Percentiles rank a stretch among this genome's conserved stretches.
phyloP scores from a whole-genome alignment of 805 yeast genomes.

The Brettanomyces anomalus region DNA sequence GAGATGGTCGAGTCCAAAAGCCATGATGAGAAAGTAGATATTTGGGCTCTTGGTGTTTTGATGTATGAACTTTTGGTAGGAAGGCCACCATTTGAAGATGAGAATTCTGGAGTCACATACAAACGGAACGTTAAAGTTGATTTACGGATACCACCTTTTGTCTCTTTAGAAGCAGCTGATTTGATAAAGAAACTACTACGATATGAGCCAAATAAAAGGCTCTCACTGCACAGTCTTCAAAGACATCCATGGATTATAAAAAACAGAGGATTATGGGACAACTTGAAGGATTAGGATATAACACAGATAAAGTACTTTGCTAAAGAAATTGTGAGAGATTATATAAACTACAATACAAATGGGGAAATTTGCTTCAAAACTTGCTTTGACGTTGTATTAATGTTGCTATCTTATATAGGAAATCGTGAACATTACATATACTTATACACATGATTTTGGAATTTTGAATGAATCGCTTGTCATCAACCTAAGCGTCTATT shows the following conservation, averaged over 20 bases:
- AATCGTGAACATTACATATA: no score
- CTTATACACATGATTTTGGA: background rate
- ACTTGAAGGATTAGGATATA: background rate
- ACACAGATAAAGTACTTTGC: background rate
- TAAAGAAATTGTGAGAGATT: no score
- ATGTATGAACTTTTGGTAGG: conserved; percentile 85
- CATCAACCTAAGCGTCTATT: conserved; percentile 28
- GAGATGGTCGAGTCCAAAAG: conserved; percentile 83
- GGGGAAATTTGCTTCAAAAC: no score
- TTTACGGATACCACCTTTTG: conserved; percentile 58
- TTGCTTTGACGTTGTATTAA: no score
- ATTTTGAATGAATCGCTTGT: background rate
- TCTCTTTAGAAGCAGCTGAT: conserved; percentile 70
- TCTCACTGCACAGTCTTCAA: conserved; percentile 50
- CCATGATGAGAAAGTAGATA: conserved; percentile 72
- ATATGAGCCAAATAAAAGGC: conserved; percentile 61
- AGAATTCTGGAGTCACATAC: conserved; percentile 67
- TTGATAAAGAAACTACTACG: conserved; percentile 55
- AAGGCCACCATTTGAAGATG: conserved; percentile 86
- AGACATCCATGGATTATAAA: conserved; percentile 79
- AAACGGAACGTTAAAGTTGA: conserved; percentile 73
- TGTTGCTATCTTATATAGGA: no score
- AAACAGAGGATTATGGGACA: conserved; percentile 52
- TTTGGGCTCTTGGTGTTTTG: conserved; percentile 88
- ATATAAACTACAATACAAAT: no score